Evolutionary conservation across 352 stramenopile genomes (phyloP), one percentile per base, ranked within the genome.

Genomic region (Halophytophthora polymorphica): DNA sequence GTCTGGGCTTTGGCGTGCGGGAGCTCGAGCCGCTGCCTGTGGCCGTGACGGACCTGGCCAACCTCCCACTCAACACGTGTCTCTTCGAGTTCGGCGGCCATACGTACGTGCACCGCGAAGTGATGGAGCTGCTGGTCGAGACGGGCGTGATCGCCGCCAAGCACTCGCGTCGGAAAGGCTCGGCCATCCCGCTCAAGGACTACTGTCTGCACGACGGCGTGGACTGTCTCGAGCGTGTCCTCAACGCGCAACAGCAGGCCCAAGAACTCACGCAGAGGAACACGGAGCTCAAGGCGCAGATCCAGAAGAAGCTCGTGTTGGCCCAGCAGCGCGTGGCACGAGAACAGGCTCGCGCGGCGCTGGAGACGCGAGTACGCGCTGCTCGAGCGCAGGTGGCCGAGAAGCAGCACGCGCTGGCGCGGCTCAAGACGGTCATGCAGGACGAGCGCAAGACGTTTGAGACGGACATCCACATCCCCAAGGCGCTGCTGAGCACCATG

Each of bases 381-480:
- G 50, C 79, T 29, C 65, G 71, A 19, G 58, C 67, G 14, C 71
- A 83, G 52, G 78, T 87, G 6, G 59, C 56, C 6, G 69, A 83
- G 48, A 87, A 90, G 42, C 63, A 66, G 5, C 66, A 77, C n/a
- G 71, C 72, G 19, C 45, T 90, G 23, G 63, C 65, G 23, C 80
- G 80, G 15, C 48, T 90, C 14, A 74, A 76, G 33, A 55, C 61
- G 2, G 77, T 88, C 15, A 78, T 92, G 77, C 58, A 86, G 14
- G 78, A 92, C 44, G 81, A 92, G 46, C 78, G 76, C 34, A 77
- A 73, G 28, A 89, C 74, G 14, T 88, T 90, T 40, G 77, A 90
- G 57, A 88, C 78, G 0, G 81, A 90, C 45, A 87, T 92, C 34
- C 81, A 87, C 53, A 86, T 90, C 40, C 76, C 81, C 3, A 92